Percentiles rank a stretch among this genome's conserved stretches.
These are phyloP conservation scores for Borovskyia barvae DNA, from an alignment of 208 protist genomes.

Conservation along the genomic window DNA sequence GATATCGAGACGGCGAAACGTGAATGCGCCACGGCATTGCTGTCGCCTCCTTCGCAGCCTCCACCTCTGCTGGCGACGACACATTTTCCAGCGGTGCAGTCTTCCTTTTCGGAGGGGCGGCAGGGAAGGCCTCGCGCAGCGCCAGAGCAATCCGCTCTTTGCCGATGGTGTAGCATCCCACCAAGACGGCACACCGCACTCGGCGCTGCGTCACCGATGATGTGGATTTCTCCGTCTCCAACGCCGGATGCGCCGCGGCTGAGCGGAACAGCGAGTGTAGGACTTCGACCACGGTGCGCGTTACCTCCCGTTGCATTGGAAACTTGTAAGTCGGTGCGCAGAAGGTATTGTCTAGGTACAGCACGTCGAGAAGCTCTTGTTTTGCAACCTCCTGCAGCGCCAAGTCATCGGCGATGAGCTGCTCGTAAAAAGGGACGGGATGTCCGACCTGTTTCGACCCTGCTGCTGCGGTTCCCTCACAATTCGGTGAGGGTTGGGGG, in stretches of 20 bases:
- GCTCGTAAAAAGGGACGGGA: slow-evolving; percentile 38
- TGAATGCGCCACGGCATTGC: slow-evolving; percentile 14
- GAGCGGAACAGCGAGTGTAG: slow-evolving; percentile 43
- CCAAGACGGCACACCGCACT: slow-evolving; percentile 68
- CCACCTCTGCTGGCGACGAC: too few species aligned
- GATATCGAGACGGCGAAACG: slow-evolving; percentile 24
- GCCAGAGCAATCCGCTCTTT: slow-evolving; percentile 88
- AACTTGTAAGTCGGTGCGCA: slow-evolving; percentile 81
- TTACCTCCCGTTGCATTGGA: slow-evolving; percentile 61
- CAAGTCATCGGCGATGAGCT: slow-evolving; percentile 51
- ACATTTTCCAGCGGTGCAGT: neutral
- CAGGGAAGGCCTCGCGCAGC: slow-evolving; percentile 55
- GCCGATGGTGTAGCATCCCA: slow-evolving; percentile 90
- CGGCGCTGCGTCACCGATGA: neutral
- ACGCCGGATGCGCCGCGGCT: slow-evolving; percentile 3
- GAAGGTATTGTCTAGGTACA: slow-evolving; percentile 94
- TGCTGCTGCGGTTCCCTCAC: too few species aligned
- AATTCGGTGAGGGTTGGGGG: neutral
- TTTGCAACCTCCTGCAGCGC: slow-evolving; percentile 34
- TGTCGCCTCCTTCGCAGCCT: too few species aligned
- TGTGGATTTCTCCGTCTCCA: neutral
- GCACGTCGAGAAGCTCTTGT: slow-evolving; percentile 48
- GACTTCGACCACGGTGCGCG: slow-evolving; percentile 44
- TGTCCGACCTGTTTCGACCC: neutral
- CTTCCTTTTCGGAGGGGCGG: neutral